Evolutionary conservation across 1,284 basidiomycete species (phyloP), one percentile per base, ranked within the genome.

Genomic region (Ceratobasidium sp.): DNA sequence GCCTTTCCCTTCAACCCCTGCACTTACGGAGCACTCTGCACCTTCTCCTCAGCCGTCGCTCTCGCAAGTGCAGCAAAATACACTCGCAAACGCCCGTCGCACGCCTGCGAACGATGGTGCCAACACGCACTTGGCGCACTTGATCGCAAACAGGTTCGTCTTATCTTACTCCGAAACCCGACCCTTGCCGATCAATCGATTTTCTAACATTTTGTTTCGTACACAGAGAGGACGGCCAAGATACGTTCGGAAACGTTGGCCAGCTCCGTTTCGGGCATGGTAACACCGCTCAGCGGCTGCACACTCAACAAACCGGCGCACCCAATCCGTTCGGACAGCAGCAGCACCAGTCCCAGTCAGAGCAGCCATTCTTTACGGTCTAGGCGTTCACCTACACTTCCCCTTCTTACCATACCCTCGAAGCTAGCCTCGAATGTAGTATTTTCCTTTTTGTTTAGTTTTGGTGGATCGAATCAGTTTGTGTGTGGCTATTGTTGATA

Each of bases 231-330:
- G 95, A 94, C 77, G 96, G 96, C 0, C 84, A 92, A 80, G 96
- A 98, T 82, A 96, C 96, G 50, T 98, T 98, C 80, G 96, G 96
- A 62, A 98, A 98, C 81, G 78, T 89, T 49, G 96, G 96, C 44
- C 79, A 85, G 70, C 81, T 96, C 74, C 87, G 96, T 85, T 91
- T 79, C 76, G 84, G 91, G 79, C 91, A 90, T 79, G 88, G 93
- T 43, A 84, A 89, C 77, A 86, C 89, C 74, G 85, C 89, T 8
- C 91, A 89, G 32, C 83, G 87, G 38, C 35, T 88, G 23, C 82
- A 85, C 16, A 77, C 83, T 1, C 89, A 92, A 79, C 86, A 87
- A 78, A 90, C 91, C 1, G 87, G 88, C 2, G 81, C 81, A 46
- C 76, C 79, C 50, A 77, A 78, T 23, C 77, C 80, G 80, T 95